Conservation (phyloP, 495 filamentous ascomycete genomes). For the Trichoderma erinaceum region DNA sequence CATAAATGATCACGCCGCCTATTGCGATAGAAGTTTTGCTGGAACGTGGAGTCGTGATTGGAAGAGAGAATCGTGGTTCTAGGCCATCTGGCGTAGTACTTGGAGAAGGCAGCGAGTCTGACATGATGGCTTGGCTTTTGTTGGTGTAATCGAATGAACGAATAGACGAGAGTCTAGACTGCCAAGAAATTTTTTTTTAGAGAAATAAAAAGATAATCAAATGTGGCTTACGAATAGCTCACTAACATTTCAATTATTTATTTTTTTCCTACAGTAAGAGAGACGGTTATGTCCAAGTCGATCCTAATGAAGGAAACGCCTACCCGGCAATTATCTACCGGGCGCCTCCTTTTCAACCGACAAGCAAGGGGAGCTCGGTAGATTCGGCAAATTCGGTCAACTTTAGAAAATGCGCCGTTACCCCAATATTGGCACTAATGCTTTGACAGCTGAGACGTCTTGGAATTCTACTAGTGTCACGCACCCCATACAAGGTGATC, state of each 20-base stretch:
- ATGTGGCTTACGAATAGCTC: not conserved
- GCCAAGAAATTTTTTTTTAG: not conserved
- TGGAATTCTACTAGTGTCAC: not conserved
- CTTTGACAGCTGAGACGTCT: not conserved
- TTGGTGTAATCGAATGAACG: not conserved
- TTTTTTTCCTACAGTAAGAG: not conserved
- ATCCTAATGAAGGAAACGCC: not conserved
- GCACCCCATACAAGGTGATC: not conserved
- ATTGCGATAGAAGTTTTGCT: conserved; percentile 19
- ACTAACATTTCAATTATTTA: not conserved
- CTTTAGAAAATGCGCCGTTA: not conserved
- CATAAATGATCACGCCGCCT: conserved; percentile 19
- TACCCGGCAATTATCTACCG: not conserved
- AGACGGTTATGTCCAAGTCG: not conserved
- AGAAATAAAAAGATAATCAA: not conserved
- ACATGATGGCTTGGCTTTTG: not conserved
- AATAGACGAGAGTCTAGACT: not conserved
- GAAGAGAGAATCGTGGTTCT: conserved; percentile 20
- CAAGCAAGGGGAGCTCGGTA: not conserved
- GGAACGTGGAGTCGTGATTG: conserved; percentile 17
- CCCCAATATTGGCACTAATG: not conserved
- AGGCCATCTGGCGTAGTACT: not conserved
- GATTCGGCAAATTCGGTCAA: not conserved
- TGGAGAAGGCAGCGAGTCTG: not conserved
- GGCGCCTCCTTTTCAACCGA: not conserved